Evolutionary conservation across 176 grass and related monocot species (phyloP), one percentile per base, ranked within the genome.

Genomic region (Phoenix roebelenii): DNA sequence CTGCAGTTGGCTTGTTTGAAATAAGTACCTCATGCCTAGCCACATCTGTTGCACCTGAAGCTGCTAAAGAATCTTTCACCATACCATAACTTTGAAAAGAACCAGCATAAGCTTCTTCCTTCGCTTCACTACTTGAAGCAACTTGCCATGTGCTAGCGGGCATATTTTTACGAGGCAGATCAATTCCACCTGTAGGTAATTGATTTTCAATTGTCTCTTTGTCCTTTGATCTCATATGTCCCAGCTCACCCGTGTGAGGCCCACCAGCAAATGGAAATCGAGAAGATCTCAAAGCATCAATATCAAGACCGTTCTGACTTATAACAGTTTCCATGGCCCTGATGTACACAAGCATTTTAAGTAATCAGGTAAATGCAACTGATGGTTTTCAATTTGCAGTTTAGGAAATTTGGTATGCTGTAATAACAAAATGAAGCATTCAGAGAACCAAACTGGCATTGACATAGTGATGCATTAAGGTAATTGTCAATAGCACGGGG

Each of bases 251-350:
- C 9, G 68, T 65, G 50, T 92, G 87, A 20, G 79, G 76, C 19
- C 77, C 81, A 70, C 82, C 82, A 58, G 82, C 49, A 64, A 91
- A 74, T 57, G 87, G 92, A 71, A 90, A 73, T 50, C 78, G 79
- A 3, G 79, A 85, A 58, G 88, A 87, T 28, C 75, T 80, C 68
- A 98, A 59, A 39, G 79, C 76, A 35, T 98, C 80, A 78, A 98
- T 91, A 77, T 98, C 84, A 66, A 98, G 80, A 75, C 84, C 82
- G 70, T 98, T 79, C 79, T 98, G 93, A 64, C 69, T 92, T 74
- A 98, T 82, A 63, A 98, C 93, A 74, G 79, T 98, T 76, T 98
- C 93, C 81, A 98, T 88, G 39, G 93, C 93, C 79, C 93, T 98
- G 79, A 51, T 5, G 2, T 35, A 16, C 18, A 72, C 51, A 32